Conservation (phyloP, 352 stramenopile species). For the Pythium monospermum region DNA sequence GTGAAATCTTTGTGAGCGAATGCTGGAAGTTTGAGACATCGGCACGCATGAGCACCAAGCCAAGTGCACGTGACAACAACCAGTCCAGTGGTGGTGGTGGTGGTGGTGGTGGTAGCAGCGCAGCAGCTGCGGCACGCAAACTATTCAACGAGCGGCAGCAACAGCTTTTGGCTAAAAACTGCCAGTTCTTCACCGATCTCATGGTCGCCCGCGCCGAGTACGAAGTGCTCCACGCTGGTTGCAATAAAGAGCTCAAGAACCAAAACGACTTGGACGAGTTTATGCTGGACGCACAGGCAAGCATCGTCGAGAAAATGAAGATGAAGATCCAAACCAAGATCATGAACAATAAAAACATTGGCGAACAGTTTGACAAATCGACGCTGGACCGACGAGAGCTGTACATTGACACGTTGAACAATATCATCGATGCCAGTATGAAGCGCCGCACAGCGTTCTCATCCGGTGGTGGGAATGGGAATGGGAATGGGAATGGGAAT, state of each 20-base stretch:
- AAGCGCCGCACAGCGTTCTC: constrained; percentile 57
- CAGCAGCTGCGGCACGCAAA: constrained; percentile 30
- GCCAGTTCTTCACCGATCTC: constrained; percentile 76
- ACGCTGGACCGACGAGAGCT: constrained; percentile 70
- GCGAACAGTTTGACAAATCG: constrained; percentile 83
- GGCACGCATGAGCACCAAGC: constrained; percentile 48
- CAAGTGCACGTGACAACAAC: constrained; percentile 44
- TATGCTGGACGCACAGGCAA: constrained; percentile 59
- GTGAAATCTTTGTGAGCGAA: constrained; percentile 73
- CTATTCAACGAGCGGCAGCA: constrained; percentile 81
- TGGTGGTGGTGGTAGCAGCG: constrained; percentile 9
- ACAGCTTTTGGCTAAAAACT: constrained; percentile 69
- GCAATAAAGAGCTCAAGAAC: constrained; percentile 49
- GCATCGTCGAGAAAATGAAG: constrained; percentile 70
- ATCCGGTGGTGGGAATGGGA: neutral
- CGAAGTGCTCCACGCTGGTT: constrained; percentile 60
- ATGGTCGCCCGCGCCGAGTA: constrained; percentile 74
- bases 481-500: constrained; percentile 19
- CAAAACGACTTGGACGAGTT: constrained; percentile 28
- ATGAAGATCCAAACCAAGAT: constrained; percentile 80
- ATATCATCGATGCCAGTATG: constrained; percentile 71
- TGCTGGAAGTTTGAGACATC: constrained; percentile 88
- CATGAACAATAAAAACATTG: constrained; percentile 89
- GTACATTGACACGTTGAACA: constrained; percentile 74
- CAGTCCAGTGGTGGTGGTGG: constrained; percentile 16